Percentiles rank a stretch among this genome's conserved stretches.
Evolutionary conservation across 306 rosid species (phyloP).

Genomic region (Cicer bijugum): DNA sequence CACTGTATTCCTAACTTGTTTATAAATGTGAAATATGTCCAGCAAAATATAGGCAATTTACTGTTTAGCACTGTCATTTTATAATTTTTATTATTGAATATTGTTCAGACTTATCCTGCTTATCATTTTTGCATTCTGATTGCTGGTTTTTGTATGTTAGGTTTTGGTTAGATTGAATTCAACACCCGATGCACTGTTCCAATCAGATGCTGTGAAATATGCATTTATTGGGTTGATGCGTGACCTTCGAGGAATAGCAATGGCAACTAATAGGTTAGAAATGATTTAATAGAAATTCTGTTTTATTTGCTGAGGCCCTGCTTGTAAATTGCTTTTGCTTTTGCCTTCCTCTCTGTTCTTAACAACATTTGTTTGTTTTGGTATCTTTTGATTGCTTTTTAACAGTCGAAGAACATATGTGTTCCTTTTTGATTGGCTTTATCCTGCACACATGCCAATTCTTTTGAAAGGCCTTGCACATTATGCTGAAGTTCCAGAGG

Average conservation of each 20-base stretch:
- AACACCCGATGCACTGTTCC: conserved; percentile 48
- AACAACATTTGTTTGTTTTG: conserved; percentile 14
- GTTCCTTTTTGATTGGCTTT: conserved; percentile 92
- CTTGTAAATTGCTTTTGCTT: background rate
- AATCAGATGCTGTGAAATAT: conserved; percentile 51
- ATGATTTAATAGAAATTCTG: background rate
- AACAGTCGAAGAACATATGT: conserved; percentile 83
- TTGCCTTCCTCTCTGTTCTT: background rate
- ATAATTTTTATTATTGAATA: conserved; percentile 16
- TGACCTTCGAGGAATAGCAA: conserved; percentile 57
- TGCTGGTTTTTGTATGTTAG: conserved; percentile 34
- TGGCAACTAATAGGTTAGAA: conserved; percentile 58
- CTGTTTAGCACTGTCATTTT: background rate
- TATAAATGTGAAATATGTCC: conserved; percentile 9
- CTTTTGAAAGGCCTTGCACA: conserved; percentile 74
- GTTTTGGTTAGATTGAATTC: conserved; percentile 51
- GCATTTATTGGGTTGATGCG: conserved; percentile 56
- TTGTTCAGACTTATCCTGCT: background rate
- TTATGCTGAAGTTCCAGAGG: conserved; percentile 89
- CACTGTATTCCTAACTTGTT: background rate
- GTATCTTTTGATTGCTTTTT: conserved; percentile 38
- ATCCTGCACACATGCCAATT: conserved; percentile 79
- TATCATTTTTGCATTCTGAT: conserved; percentile 36
- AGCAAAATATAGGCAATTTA: background rate
- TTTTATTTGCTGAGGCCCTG: conserved; percentile 17